Base-by-base conservation (phyloP, 805 yeast genomes). In the Monosporozyma solicola region DNA sequence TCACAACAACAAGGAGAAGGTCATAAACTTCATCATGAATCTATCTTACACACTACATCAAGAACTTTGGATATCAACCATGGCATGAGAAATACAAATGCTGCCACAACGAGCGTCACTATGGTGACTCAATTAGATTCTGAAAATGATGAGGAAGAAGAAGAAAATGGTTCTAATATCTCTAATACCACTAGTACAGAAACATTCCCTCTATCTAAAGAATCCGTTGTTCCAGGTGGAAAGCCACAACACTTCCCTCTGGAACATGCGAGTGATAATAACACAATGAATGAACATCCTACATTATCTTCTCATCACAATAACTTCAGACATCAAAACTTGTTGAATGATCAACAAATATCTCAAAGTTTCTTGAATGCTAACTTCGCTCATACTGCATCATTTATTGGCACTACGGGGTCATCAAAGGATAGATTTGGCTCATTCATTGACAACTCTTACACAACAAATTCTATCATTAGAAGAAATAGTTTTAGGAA, bases 401-500 rank as follows among this genome's bases (percentile, higher is more conserved):
- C 66, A 2, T 48, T 64, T 50, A 55, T 61, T 49, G 66, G 65
- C 25, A 48, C 59, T 11, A 59, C 59, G 29, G 54, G 53, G 2
- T 60, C 59, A 0, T 51, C 54, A 24, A 58, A 59, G 33, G 63
- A 61, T 6, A 52, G 60, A 9, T 55, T 59, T 32, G 65, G 64
- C 2, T 60, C 68, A 45, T 57, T 57, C 24, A 59, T 63, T 31
- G 66, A 62, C 48, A 57, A 53, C 25, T 47, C 48, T 15, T 50
- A 53, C 25, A 45, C 50, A 24, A 46, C 51, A 15, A 48, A 46
- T 45, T 48, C 45, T 5, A 25, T 44, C 3, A 37, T 37, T 4
- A 32, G 51, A 63, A 92, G 97, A 25, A 88, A 97, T 48, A 90
- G 77, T 67, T 43, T 43, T 43, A 43, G 46, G 24, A 43, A 29